Percentiles rank a stretch among this genome's conserved stretches.
These are phyloP conservation scores for Venturia oleaginea DNA, from an alignment of 2,329 filamentous ascomycete genomes.

Conservation along the genomic window DNA sequence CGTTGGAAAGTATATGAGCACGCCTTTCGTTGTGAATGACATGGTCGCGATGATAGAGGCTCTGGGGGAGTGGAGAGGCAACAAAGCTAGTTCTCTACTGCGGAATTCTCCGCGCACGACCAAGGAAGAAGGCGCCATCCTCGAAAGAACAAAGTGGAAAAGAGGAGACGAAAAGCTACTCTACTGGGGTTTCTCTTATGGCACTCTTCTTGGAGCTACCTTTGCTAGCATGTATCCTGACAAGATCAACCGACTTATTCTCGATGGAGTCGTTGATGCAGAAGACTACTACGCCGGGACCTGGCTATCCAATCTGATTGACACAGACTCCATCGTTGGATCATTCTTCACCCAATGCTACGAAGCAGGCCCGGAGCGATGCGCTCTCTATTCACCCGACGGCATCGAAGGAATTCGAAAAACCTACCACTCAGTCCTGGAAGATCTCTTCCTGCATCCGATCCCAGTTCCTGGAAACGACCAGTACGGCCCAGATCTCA, in stretches of 20 bases:
- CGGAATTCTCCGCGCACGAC: background rate
- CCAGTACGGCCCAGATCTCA: constrained; percentile 26
- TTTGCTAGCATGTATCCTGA: constrained; percentile 31
- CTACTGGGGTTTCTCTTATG: constrained; percentile 41
- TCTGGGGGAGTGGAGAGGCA: constrained; percentile 29
- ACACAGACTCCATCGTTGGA: constrained; percentile 35
- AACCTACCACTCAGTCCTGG: constrained; percentile 25
- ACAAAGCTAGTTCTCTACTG: background rate
- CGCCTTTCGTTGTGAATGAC: constrained; percentile 39
- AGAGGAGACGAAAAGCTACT: constrained; percentile 29
- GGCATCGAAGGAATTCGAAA: constrained; percentile 27
- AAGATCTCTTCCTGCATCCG: constrained; percentile 32
- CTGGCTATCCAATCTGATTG: constrained; percentile 32
- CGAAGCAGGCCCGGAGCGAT: constrained; percentile 30
- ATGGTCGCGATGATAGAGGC: constrained; percentile 41
- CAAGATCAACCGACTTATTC: constrained; percentile 25
- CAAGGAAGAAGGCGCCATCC: background rate
- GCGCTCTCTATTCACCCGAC: constrained; percentile 28
- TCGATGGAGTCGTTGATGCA: constrained; percentile 40
- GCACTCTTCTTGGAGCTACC: constrained; percentile 32
- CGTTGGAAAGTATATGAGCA: constrained; percentile 31
- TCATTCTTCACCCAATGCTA: constrained; percentile 38
- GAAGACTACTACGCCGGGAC: constrained; percentile 26
- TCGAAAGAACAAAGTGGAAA: constrained; percentile 12
- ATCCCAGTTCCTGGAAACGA: constrained; percentile 24